A percentile compares a stretch with the other conserved stretches of the same genome.
phyloP scores from a whole-genome alignment of 2,329 filamentous ascomycete species.

The Penicillium hesseltinei region DNA sequence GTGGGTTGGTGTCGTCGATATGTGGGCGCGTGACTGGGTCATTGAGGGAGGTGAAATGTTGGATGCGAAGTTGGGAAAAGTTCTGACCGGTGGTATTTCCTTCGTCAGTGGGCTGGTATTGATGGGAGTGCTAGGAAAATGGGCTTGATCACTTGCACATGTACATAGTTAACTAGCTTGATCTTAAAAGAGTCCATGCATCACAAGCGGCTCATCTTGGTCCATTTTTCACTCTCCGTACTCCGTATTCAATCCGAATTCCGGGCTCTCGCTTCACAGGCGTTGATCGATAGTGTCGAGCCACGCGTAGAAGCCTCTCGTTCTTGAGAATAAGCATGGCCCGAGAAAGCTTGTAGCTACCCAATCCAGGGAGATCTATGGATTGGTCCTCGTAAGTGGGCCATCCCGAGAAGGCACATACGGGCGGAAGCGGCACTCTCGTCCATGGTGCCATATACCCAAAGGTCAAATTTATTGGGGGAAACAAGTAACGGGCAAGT shows the following conservation, averaged over 20 bases:
- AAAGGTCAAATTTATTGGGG: neutral
- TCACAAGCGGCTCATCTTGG: neutral
- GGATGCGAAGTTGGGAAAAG: conserved; percentile 51
- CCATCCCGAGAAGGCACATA: too few relatives aligned
- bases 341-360: too few relatives aligned
- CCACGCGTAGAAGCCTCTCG: neutral
- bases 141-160: conserved; percentile 52
- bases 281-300: neutral
- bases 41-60: conserved; percentile 57
- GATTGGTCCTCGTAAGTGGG: too few relatives aligned
- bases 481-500: neutral
- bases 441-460: neutral
- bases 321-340: too few relatives aligned
- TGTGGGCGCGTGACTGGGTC: conserved; percentile 76
- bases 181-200: neutral
- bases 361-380: too few relatives aligned
- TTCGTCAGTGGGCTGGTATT: conserved; percentile 62
- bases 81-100: conserved; percentile 51
- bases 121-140: conserved; percentile 74
- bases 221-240: neutral
- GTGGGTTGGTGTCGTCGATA: conserved; percentile 79
- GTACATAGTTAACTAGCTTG: neutral
- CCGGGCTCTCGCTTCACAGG: neutral
- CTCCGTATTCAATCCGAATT: neutral
- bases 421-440: neutral